A percentile compares a stretch with the other conserved stretches of the same genome.
These are phyloP conservation scores for Neostapfia colusana DNA, from an alignment of 176 grass and related monocot species.

Conservation along the genomic window DNA sequence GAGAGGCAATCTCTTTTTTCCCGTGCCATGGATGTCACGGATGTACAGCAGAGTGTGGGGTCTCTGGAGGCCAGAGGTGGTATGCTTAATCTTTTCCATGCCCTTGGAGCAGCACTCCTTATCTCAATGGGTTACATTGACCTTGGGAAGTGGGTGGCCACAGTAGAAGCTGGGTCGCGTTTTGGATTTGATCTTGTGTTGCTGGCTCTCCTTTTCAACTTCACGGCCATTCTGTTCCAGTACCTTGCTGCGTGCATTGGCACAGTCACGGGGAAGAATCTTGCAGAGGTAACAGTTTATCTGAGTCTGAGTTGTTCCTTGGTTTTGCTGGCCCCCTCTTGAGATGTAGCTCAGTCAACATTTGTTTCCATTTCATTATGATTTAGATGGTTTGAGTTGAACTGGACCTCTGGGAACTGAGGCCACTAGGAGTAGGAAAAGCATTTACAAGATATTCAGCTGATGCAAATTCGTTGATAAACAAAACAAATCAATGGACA, in stretches of 20 bases:
- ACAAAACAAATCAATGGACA: constrained; percentile 12
- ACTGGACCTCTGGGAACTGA: constrained; percentile 13
- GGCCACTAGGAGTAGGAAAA: constrained; percentile 31
- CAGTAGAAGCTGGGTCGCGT: constrained; percentile 67
- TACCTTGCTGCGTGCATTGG: constrained; percentile 80
- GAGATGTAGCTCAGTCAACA: constrained; percentile 29
- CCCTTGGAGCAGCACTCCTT: constrained; percentile 73
- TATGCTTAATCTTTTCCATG: constrained; percentile 57
- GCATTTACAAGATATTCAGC: background rate
- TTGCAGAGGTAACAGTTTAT: constrained; percentile 66
- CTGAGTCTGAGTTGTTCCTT: constrained; percentile 32
- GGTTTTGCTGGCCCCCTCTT: constrained; percentile 28
- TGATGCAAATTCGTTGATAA: constrained; percentile 4
- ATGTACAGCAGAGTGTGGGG: constrained; percentile 31
- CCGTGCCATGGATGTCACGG: constrained; percentile 40
- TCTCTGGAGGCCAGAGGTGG: constrained; percentile 28
- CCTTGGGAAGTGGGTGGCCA: constrained; percentile 82
- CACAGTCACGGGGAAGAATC: constrained; percentile 73
- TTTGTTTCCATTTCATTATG: constrained; percentile 20
- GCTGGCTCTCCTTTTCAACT: constrained; percentile 75
- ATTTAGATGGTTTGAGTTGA: constrained; percentile 31
- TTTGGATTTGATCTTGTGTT: constrained; percentile 81
- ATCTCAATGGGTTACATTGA: constrained; percentile 91
- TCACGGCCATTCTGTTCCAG: constrained; percentile 83
- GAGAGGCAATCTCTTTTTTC: constrained; percentile 21